Evolutionary conservation across 2,329 filamentous ascomycete genomes (phyloP).

Genomic region (Grosmannia penicillata): DNA sequence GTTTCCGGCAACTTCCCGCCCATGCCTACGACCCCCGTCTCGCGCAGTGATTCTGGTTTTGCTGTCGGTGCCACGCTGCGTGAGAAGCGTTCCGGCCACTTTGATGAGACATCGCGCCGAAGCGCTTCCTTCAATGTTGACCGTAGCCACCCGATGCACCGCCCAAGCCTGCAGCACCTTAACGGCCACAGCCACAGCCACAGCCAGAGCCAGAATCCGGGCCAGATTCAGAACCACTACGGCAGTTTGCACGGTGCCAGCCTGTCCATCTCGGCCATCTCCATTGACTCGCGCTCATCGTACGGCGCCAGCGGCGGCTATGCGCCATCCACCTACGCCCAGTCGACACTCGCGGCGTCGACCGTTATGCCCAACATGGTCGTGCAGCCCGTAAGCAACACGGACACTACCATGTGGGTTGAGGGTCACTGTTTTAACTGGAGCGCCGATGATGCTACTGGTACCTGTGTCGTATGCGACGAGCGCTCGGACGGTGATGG

Average conservation of each 20-base stretch:
- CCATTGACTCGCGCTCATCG: constrained; percentile 53
- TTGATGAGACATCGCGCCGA: constrained; percentile 65
- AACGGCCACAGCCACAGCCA: constrained; percentile 35
- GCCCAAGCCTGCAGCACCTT: constrained; percentile 61
- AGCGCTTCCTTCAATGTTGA: constrained; percentile 88
- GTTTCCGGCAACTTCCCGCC: constrained; percentile 65
- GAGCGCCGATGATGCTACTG: constrained; percentile 40
- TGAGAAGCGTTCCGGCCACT: constrained; percentile 90
- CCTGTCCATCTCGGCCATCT: constrained; percentile 43
- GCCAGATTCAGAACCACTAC: constrained; percentile 20
- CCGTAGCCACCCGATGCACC: constrained; percentile 49
- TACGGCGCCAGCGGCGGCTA: constrained; percentile 39
- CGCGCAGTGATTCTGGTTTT: constrained; percentile 82
- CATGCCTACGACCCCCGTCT: constrained; percentile 63
- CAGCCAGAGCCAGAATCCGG: not conserved
- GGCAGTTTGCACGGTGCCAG: constrained; percentile 32
- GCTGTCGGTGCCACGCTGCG: constrained; percentile 71
- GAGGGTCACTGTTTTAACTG: constrained; percentile 72
- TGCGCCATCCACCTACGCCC: constrained; percentile 70
- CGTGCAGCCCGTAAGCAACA: constrained; percentile 64
- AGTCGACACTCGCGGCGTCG: constrained; percentile 72
- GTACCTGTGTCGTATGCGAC: constrained; percentile 59
- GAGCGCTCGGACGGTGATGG: constrained; percentile 59
- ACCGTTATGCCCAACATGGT: constrained; percentile 79
- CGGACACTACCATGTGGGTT: constrained; percentile 68